Evolutionary conservation across 1,284 basidiomycete genomes (phyloP).

Genomic region (Papiliotrema flavescens): DNA sequence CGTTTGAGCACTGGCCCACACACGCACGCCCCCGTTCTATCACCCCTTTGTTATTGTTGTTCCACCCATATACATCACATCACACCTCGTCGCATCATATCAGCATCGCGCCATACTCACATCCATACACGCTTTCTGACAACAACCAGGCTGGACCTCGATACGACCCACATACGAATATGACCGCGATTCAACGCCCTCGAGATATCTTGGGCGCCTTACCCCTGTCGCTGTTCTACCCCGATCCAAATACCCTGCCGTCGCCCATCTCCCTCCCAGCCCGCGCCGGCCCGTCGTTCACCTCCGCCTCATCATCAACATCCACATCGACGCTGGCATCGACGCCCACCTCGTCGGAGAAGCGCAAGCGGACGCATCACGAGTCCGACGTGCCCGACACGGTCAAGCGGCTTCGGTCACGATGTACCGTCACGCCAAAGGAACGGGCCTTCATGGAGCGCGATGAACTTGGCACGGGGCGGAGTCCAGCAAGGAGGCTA

Average conservation of each 20-base stretch:
- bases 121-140: no score
- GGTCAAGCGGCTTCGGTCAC: neutral
- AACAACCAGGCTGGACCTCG: no score
- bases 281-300: no score
- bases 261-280: slow-evolving; percentile 22
- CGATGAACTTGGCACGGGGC: slow-evolving; percentile 29
- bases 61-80: no score
- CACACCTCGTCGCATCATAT: no score
- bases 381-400: slow-evolving; percentile 1
- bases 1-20: no score
- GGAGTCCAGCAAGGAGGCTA: slow-evolving; percentile 30
- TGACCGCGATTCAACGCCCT: no score
- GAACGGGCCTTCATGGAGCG: slow-evolving; percentile 19
- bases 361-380: slow-evolving; percentile 7
- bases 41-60: no score
- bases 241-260: slow-evolving; percentile 7
- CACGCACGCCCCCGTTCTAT: no score
- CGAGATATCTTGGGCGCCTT: no score
- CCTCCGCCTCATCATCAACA: slow-evolving; percentile 5
- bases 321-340: neutral
- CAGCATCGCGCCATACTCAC: no score
- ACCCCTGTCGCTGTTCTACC: slow-evolving; percentile 13
- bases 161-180: no score
- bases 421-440: slow-evolving; percentile 15
- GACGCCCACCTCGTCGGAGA: neutral